Conservation (phyloP, 2,329 filamentous ascomycete species). For the Xylariaceae sp. region DNA sequence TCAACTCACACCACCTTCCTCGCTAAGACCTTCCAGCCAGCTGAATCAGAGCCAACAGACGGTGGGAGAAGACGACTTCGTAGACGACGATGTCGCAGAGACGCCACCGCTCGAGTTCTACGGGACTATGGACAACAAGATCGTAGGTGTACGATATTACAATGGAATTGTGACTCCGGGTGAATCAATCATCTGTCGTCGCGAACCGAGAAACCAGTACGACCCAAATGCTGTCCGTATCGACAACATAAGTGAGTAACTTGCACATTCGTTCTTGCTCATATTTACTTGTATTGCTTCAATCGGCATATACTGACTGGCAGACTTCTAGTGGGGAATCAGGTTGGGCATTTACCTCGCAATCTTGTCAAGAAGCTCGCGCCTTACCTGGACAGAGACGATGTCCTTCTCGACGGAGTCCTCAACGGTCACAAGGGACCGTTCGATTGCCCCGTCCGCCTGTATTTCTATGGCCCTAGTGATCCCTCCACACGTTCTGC, state of each 20-base stretch:
- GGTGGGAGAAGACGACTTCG: slow-evolving; percentile 16
- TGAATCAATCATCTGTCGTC: slow-evolving; percentile 55
- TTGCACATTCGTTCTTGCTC: too few relatives aligned
- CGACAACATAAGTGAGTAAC: slow-evolving; percentile 59
- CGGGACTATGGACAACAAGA: slow-evolving; percentile 49
- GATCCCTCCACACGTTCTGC: slow-evolving; percentile 49
- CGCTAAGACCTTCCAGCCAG: slow-evolving; percentile 15
- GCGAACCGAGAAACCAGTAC: slow-evolving; percentile 64
- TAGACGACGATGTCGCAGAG: slow-evolving; percentile 42
- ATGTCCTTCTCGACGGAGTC: slow-evolving; percentile 65
- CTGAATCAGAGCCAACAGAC: slow-evolving; percentile 12
- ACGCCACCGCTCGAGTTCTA: slow-evolving; percentile 43
- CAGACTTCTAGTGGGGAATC: slow-evolving; percentile 46
- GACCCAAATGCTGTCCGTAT: slow-evolving; percentile 76
- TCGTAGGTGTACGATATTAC: slow-evolving; percentile 56
- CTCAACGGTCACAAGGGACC: slow-evolving; percentile 63
- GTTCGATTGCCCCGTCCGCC: slow-evolving; percentile 70
- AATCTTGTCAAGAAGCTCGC: slow-evolving; percentile 68
- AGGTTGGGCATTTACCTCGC: slow-evolving; percentile 77
- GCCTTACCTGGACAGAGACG: slow-evolving; percentile 63
- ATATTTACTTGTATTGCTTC: too few relatives aligned
- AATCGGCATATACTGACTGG: too few relatives aligned
- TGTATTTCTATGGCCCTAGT: slow-evolving; percentile 68
- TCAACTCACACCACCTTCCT: slow-evolving; percentile 16
- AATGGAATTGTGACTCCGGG: slow-evolving; percentile 54